Conservation (phyloP, 2,329 filamentous ascomycete species). For the Phaeophleospora eucalypticola region DNA sequence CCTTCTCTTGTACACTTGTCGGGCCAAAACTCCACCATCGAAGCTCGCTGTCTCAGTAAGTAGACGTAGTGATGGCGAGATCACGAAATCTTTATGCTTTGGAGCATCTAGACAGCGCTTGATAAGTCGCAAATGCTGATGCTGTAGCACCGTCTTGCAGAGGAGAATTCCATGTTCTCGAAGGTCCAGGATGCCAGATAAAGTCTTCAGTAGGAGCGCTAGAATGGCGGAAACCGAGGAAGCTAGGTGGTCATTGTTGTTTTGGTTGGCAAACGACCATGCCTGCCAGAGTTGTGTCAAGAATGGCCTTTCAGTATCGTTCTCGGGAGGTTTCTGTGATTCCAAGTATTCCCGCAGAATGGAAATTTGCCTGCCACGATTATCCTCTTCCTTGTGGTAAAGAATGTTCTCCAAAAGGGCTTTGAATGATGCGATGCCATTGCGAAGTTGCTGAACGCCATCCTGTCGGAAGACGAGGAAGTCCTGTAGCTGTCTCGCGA, state of each 20-base stretch:
- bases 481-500: constrained; percentile 62
- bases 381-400: constrained; percentile 52
- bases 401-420: constrained; percentile 61
- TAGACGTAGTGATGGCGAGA: constrained; percentile 81
- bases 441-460: constrained; percentile 57
- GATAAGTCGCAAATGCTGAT: constrained; percentile 74
- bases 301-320: constrained; percentile 59
- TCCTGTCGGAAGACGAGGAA: constrained; percentile 70
- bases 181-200: constrained; percentile 71
- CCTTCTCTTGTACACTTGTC: constrained; percentile 67
- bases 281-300: constrained; percentile 79
- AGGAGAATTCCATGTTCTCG: constrained; percentile 71
- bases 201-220: constrained; percentile 72
- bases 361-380: constrained; percentile 47
- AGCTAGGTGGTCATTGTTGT: constrained; percentile 74
- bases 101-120: constrained; percentile 73
- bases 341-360: constrained; percentile 69
- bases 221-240: constrained; percentile 77
- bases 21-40: constrained; percentile 78
- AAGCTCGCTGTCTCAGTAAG: constrained; percentile 81
- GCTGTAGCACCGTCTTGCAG: constrained; percentile 76
- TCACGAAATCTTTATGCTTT: constrained; percentile 79
- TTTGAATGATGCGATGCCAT: constrained; percentile 68
- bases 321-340: constrained; percentile 48
- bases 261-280: constrained; percentile 78